Conservation (phyloP, 352 stramenopile genomes). For the Phytophthora foliorum region DNA sequence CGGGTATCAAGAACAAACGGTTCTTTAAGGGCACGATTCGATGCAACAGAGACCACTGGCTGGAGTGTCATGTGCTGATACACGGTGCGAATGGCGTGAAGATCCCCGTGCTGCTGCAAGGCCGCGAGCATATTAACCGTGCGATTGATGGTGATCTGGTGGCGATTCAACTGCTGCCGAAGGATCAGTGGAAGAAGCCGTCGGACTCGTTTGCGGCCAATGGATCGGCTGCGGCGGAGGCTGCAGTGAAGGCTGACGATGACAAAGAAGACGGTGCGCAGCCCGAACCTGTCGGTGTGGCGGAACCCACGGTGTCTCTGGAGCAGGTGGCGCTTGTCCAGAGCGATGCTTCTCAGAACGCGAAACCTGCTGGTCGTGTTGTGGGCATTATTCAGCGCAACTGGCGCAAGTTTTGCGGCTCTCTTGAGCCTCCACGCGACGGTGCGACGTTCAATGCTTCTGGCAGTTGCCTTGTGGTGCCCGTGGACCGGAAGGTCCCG, state of each 20-base stretch:
- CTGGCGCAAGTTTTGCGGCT: slow-evolving; percentile 95
- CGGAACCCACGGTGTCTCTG: slow-evolving; percentile 71
- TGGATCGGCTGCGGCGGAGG: slow-evolving; percentile 46
- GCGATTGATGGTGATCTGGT: slow-evolving; percentile 99
- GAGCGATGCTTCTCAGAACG: slow-evolving; percentile 53
- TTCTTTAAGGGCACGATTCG: slow-evolving; percentile 93
- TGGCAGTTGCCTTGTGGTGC: slow-evolving; percentile 82
- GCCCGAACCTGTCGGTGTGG: slow-evolving; percentile 49
- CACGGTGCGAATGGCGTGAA: slow-evolving; percentile 69
- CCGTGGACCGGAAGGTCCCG: slow-evolving; percentile 91
- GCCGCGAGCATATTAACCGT: slow-evolving; percentile 95
- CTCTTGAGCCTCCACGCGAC: slow-evolving; percentile 85
- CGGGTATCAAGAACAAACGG: slow-evolving; percentile 88
- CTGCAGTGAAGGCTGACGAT: slow-evolving; percentile 53
- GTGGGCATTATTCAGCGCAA: slow-evolving; percentile 95
- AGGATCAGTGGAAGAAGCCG: slow-evolving; percentile 83
- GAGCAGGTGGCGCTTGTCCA: slow-evolving; percentile 72
- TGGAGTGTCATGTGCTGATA: slow-evolving; percentile 86
- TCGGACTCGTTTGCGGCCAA: slow-evolving; percentile 76
- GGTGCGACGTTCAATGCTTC: slow-evolving; percentile 49
- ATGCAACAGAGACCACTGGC: slow-evolving; percentile 88
- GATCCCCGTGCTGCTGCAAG: slow-evolving; percentile 78
- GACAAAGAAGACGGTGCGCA: slow-evolving; percentile 50
- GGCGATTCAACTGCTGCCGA: slow-evolving; percentile 93
- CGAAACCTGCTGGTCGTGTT: slow-evolving; percentile 84